These are phyloP conservation scores for Hymenoscyphus salicellus DNA, from an alignment of 2,329 filamentous ascomycete species.

Conservation along the genomic window DNA sequence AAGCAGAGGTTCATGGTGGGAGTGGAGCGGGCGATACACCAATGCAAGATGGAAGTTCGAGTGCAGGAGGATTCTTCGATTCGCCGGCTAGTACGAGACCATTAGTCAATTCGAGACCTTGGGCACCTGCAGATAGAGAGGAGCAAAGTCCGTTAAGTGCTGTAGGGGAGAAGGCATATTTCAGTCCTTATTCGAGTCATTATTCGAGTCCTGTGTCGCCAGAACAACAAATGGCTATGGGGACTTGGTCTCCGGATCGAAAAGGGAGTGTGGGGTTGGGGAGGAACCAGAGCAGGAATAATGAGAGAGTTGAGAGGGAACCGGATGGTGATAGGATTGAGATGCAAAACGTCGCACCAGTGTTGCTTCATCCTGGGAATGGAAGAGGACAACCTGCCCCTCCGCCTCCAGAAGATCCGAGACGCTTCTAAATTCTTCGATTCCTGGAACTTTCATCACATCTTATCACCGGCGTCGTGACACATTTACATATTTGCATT, in stretches of 20 bases:
- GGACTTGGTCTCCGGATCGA: constrained; percentile 19
- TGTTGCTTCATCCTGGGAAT: constrained; percentile 29
- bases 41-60: constrained; percentile 31
- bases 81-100: constrained; percentile 55
- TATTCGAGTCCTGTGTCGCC: constrained; percentile 53
- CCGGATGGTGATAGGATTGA: constrained; percentile 27
- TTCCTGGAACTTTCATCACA: not conserved
- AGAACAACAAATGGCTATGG: constrained; percentile 13
- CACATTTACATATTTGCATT: not conserved
- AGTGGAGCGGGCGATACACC: constrained; percentile 11
- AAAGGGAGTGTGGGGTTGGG: constrained; percentile 21
- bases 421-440: not conserved
- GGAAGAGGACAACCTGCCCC: constrained; percentile 16
- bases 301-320: constrained; percentile 20
- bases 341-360: constrained; percentile 30
- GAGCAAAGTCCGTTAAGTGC: constrained; percentile 37
- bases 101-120: constrained; percentile 41
- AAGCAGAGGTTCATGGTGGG: constrained; percentile 29
- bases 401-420: constrained; percentile 25
- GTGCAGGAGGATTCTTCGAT: constrained; percentile 42
- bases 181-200: constrained; percentile 59
- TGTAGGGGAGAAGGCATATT: constrained; percentile 44
- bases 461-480: not conserved
- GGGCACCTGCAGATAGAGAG: constrained; percentile 38
- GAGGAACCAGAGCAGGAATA: constrained; percentile 10